Base-by-base conservation (phyloP, 2,329 filamentous ascomycete genomes). In the Aspergillus cejpii region DNA sequence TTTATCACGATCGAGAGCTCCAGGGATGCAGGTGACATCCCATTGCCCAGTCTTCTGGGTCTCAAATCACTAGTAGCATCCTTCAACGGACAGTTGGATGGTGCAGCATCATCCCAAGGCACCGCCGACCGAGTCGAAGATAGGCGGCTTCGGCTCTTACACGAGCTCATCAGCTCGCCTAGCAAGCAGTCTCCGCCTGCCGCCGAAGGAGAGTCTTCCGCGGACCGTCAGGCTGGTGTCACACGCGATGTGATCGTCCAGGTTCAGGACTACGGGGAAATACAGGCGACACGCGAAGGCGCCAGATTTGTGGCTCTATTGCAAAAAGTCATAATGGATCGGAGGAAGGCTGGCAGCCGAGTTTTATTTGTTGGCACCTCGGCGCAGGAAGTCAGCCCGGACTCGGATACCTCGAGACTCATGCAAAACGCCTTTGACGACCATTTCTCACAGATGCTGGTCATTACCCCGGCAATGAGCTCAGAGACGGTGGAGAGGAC, bases 321-420 rank as follows among this genome's bases (percentile, higher is more conserved):
- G 10, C 81, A 86, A 42, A 76, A 79, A 38, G 73, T 85, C 5
- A 79, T 94, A 20, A 83, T 90, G 56, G 77, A 79, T 47, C 76
- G 83, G 46, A 85, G 90, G 73, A 75, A 77, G 43, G 75, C 79
- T 29, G 89, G 89, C 3, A 77, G 82, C 53, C 79, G 78, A 47
- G 77, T 95, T 41, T 76, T 90, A 44, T 75, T 96, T 14, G 68
- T 97, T 24, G 92, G 90, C n/a, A 88, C 86, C 5, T 84, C 84
- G 14, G 72, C 77, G 12, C 64, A 77, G 39, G 72, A 78, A 10
- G 64, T 45, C 59, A 69, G 37, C 43, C 69, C 5, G 4, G 51
- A 49, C 15, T 70, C 70, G 2, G 67, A 64, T 29, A 69, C 68
- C 26, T 63, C 77, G n/a, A 65, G 68, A 10, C 56, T 68, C 24